Conservation (phyloP, 352 stramenopile species). For the Pythium biforme region DNA sequence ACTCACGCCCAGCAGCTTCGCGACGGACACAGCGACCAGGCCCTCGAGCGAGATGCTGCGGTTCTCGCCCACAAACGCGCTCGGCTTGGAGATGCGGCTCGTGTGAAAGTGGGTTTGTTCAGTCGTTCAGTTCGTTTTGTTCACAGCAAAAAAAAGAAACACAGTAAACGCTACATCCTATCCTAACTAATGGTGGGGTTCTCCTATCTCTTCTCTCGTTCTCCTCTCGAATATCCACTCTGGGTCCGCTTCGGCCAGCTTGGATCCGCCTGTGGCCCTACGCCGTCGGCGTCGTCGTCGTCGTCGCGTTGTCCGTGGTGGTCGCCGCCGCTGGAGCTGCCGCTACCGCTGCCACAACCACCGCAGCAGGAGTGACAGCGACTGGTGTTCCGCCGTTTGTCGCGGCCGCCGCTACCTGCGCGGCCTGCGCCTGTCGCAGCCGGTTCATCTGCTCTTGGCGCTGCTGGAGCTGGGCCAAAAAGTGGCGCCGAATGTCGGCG, state of each 20-base stretch:
- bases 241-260: no score
- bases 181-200: slow-evolving; percentile 19
- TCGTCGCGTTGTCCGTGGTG: neutral
- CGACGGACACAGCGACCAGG: neutral
- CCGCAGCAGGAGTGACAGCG: slow-evolving; percentile 5
- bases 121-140: slow-evolving; percentile 6
- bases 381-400: slow-evolving; percentile 1
- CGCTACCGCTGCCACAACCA: neutral
- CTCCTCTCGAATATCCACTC: no score
- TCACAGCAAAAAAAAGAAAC: slow-evolving; percentile 10
- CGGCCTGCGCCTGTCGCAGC: slow-evolving; percentile 35
- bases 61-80: slow-evolving; percentile 15
- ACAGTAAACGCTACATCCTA: slow-evolving; percentile 16
- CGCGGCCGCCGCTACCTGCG: slow-evolving; percentile 18
- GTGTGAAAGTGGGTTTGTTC: neutral
- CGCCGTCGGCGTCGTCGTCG: slow-evolving; percentile 14
- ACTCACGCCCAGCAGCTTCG: neutral
- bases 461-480: slow-evolving; percentile 77
- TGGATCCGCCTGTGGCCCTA: no score
- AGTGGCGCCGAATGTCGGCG: slow-evolving; percentile 82
- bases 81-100: slow-evolving; percentile 14
- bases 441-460: slow-evolving; percentile 60
- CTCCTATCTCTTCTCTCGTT: neutral
- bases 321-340: neutral
- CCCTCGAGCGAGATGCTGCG: neutral